A percentile compares a stretch with the other conserved stretches of the same genome.
Conservation (phyloP, 2,329 filamentous ascomycete genomes). For the Hymenoscyphus repandus region DNA sequence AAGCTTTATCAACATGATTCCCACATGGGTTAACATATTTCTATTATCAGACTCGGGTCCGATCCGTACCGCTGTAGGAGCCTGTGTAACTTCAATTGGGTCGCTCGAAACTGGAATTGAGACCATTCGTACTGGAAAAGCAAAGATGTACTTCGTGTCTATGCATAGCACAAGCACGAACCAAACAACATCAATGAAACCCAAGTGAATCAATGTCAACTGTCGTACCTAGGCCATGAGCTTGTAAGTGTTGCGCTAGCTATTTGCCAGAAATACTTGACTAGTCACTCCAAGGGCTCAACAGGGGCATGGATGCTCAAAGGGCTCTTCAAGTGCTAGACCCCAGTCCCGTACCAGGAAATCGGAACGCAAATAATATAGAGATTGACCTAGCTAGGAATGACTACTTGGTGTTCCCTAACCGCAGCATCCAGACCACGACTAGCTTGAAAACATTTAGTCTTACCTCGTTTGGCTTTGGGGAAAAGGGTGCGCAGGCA, state of each 20-base stretch:
- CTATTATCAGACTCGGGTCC: conserved; percentile 89
- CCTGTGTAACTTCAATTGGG: conserved; percentile 92
- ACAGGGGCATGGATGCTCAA: conserved; percentile 99
- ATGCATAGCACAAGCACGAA: conserved; percentile 38
- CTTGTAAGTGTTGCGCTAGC: neutral
- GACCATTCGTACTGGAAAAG: conserved; percentile 95
- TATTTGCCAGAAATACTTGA: conserved; percentile 56
- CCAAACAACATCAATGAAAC: conserved; percentile 37
- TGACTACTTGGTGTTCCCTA: conserved; percentile 93
- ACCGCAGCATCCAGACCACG: conserved; percentile 77
- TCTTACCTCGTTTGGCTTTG: conserved; percentile 95
- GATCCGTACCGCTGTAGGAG: conserved; percentile 95
- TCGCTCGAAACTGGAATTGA: conserved; percentile 95
- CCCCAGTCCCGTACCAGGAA: conserved; percentile 84
- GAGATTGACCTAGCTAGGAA: conserved; percentile 92
- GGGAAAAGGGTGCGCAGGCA: conserved; percentile 93
- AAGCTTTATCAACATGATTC: conserved; percentile 99
- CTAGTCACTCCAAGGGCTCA: conserved; percentile 95
- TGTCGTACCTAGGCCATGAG: conserved; percentile 32
- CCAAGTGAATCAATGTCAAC: conserved; percentile 32
- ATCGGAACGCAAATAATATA: conserved; percentile 94
- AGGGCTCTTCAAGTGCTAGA: conserved; percentile 88
- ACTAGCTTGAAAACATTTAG: conserved; percentile 89
- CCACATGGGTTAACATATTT: conserved; percentile 98
- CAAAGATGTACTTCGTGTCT: conserved; percentile 59